Base-by-base conservation (phyloP, 345 rosid genomes). In the Murraya koenigii region DNA sequence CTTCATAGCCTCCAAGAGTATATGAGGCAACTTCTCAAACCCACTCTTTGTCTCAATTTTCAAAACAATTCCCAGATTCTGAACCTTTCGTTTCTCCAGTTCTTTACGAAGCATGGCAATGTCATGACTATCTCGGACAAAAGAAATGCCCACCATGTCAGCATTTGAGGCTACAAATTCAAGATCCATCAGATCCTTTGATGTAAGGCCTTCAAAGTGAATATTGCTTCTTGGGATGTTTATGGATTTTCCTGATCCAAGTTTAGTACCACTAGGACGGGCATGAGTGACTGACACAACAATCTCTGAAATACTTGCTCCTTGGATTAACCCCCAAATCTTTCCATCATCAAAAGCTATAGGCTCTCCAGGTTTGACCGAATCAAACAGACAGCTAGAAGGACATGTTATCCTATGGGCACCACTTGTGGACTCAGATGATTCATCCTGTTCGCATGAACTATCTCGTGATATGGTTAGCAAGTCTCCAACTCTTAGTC, bases 301-400 rank as follows among this genome's bases (percentile, higher is more conserved):
- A 25, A 91, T 83, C 86, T 91, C 93, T 25, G 90, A 86, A 60
- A 75, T 64, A 76, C 90, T 78, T 33, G 88, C 77, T 81, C 90
- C 93, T 80, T 89, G 84, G 75, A 88, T 86, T 64, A 78, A 61
- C 25, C 95, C 93, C 93, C 88, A 86, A 25, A 88, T 87, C 83
- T 87, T 91, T 3, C 95, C 95, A 76, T 91, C 95, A 72, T 91
- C 95, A 64, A 91, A 91, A 70, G 90, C 85, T 36, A 91, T 88
- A 71, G 78, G 84, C 39, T 91, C 92, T 14, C 95, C 92, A 30
- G 89, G 87, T 81, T 86, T 88, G 67, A 89, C 91, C 0, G 92
- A 87, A 75, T 86, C 87, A 68, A 91, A 91, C 28, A 91, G 85
- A 80, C 88, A 88, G 71, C 91, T 85, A 0, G 91, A 89, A 23